Base-by-base conservation (phyloP, 352 stramenopile species). In the Phytophthora cryptogea region DNA sequence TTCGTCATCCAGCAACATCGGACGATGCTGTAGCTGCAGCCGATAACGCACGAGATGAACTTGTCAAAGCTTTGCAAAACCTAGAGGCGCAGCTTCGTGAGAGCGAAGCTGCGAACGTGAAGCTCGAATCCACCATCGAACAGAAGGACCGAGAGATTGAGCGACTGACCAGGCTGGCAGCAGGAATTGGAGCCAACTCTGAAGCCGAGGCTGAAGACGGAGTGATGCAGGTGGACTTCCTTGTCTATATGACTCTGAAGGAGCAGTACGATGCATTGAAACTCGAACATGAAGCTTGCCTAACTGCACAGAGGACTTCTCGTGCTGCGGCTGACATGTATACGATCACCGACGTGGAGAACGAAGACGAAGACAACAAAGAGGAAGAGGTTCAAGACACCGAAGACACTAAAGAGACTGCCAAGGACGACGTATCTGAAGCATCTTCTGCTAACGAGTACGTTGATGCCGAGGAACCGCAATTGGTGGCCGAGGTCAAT, bases 401-500 rank as follows among this genome's bases (percentile, higher is more conserved):
- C n/a, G 59, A 54, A 44, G 65, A 10, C 32, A 43, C 2, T 30
- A 66, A 54, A 46, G 63, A 48, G 43, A 40, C 10, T 23, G 11
- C 48, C 8, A 70, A 74, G 7, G 56, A 76, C 13, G 63, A 78
- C 13, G 60, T 41, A 23, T 86, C 72, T 9, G 74, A 87, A n/a
- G 65, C 62, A 5, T 86, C 78, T 20, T 86, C 72, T 28, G 76
- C 46, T 0, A 78, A 86, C 43, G 80, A 86, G 49, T 89, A 82
- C 53, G 41, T 71, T 32, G 80, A 89, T 32, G 77, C 77, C 1
- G 72, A 83, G 45, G 80, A 89, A 43, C 54, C 80, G 8, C 74
- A 86, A 16, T 40, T 89, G 5, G 54, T 85, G 26, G 64, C 61
- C 5, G 77, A 89, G 65, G 72, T 83, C 45, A 73, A 61, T 14